These are phyloP conservation scores for Fusarium miscanthi DNA, from an alignment of 2,329 filamentous ascomycete species.

Conservation along the genomic window DNA sequence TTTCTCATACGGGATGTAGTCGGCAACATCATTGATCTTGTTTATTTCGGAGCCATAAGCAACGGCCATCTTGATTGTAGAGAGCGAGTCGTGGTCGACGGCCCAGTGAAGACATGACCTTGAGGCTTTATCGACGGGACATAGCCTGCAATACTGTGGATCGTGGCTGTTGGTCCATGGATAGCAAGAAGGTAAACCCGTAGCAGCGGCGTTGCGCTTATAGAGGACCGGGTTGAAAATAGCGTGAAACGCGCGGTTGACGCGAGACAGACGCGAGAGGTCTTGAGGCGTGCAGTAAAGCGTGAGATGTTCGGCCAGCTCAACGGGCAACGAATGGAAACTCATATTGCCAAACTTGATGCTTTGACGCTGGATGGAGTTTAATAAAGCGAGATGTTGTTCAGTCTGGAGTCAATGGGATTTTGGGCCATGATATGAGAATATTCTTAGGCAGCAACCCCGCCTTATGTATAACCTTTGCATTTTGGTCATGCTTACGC, in stretches of 20 bases:
- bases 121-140: accelerated
- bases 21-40: not conserved
- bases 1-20: not conserved
- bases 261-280: not conserved
- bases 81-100: not conserved
- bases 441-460: not conserved
- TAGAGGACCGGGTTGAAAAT: not conserved
- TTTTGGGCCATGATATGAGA: not conserved
- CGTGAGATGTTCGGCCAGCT: not conserved
- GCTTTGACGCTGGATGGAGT: accelerated
- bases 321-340: not conserved
- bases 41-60: not conserved
- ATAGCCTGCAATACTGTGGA: not conserved
- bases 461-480: not conserved
- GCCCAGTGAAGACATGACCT: not conserved
- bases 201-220: not conserved
- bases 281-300: not conserved
- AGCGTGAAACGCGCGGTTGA: not conserved
- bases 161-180: not conserved
- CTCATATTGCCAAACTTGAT: accelerated
- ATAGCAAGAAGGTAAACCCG: not conserved
- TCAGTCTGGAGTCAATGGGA: accelerated
- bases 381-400: accelerated
- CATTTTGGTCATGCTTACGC: not conserved
- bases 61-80: not conserved